A percentile compares a stretch with the other conserved stretches of the same genome.
These are phyloP conservation scores for Paraphaeosphaeria sporulosa DNA, from an alignment of 2,329 filamentous ascomycete genomes.

Conservation along the genomic window DNA sequence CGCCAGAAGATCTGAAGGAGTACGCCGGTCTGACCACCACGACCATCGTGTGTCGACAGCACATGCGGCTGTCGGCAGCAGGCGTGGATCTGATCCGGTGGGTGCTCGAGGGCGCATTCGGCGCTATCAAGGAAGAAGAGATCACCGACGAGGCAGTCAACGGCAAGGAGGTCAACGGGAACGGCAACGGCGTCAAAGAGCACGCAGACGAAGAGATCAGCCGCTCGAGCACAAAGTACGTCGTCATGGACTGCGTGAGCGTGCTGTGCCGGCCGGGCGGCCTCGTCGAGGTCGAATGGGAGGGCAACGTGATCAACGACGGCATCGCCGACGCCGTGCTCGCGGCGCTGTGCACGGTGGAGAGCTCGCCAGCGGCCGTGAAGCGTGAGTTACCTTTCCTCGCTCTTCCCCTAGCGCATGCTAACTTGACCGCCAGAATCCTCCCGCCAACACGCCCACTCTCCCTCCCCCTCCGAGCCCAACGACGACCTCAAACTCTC, in stretches of 20 bases:
- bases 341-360: constrained; percentile 88
- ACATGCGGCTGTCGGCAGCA: constrained; percentile 84
- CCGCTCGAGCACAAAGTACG: constrained; percentile 62
- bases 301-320: constrained; percentile 97
- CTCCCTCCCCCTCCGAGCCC: constrained; percentile 18
- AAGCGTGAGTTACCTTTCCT: constrained; percentile 69
- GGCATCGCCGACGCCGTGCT: constrained; percentile 97
- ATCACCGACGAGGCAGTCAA: constrained; percentile 42
- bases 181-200: constrained; percentile 53
- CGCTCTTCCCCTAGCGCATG: neutral
- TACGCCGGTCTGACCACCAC: constrained; percentile 98
- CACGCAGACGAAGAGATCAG: constrained; percentile 71
- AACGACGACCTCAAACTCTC: constrained; percentile 15
- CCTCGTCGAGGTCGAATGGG: constrained; percentile 92
- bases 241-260: constrained; percentile 88
- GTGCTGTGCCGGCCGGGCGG: constrained; percentile 80
- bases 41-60: constrained; percentile 90
- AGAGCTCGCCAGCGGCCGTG: constrained; percentile 93
- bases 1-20: constrained; percentile 91
- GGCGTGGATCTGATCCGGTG: constrained; percentile 91
- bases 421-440: constrained; percentile 42
- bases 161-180: constrained; percentile 47
- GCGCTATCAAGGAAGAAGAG: constrained; percentile 66
- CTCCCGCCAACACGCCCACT: constrained; percentile 44
- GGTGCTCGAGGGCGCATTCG: constrained; percentile 94